Conservation (phyloP, 139 green algal genomes). For the Penium margaritaceum region DNA sequence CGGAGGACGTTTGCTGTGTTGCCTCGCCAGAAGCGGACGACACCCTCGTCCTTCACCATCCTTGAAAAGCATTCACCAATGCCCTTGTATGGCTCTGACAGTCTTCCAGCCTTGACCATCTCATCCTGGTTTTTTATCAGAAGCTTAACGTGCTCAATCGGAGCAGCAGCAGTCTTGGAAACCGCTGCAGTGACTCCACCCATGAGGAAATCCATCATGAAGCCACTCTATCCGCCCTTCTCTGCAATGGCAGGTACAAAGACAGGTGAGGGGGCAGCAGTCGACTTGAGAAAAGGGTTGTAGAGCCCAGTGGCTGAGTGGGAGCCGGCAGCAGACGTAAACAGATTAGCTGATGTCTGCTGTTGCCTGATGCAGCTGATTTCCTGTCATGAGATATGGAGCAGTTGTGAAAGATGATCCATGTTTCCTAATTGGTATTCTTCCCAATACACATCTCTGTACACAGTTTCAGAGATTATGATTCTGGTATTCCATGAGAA, state of each 20-base stretch:
- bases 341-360: too few relatives aligned
- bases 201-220: conserved; percentile 67
- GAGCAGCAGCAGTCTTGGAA: conserved; percentile 88
- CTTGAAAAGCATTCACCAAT: conserved; percentile 89
- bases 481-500: too few relatives aligned
- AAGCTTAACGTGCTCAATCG: conserved; percentile 97
- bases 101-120: conserved; percentile 34
- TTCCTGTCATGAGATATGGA: too few relatives aligned
- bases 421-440: too few relatives aligned
- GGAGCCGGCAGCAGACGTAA: too few relatives aligned
- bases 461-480: too few relatives aligned
- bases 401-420: too few relatives aligned
- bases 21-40: conserved; percentile 89
- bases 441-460: too few relatives aligned
- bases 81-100: conserved; percentile 51
- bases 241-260: conserved; percentile 28
- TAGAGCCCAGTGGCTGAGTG: too few relatives aligned
- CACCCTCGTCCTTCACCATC: conserved; percentile 72
- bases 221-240: conserved; percentile 49
- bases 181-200: conserved; percentile 76
- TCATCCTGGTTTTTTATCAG: conserved; percentile 76
- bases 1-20: conserved; percentile 96
- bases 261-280: too few relatives aligned
- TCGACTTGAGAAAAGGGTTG: too few relatives aligned
- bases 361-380: too few relatives aligned